Evolutionary conservation across 805 yeast genomes (phyloP), one percentile per base, ranked within the genome.

Genomic region (Candida krabiensis): DNA sequence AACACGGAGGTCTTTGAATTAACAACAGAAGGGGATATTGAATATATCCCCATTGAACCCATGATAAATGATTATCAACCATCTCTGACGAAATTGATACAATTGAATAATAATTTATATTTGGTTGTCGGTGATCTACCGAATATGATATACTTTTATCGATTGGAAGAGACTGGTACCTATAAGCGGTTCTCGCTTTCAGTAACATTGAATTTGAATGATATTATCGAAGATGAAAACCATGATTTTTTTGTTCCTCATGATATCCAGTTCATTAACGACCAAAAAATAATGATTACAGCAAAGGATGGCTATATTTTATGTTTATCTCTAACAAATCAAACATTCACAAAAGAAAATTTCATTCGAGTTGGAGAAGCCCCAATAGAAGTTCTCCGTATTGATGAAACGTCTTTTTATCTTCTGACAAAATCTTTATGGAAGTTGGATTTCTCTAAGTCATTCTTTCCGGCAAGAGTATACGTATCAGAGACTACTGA

Each of bases 381-480:
- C 9, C 52, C 55, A 1, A 32, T 53, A 8, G 46, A 50, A 4
- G 37, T 60, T 2, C 28, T 52, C 4, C 28, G 38, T 9, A 30
- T 32, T 9, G 19, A 21, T 6, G 28, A 29, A 2, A 13, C 21
- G 2, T 18, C 32, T 3, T 31, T 49, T 13, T 57, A 48, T 30
- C 33, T 64, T 3, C 25, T 44, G 3, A 42, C 57, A 1, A 55
- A 50, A 23, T 44, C 45, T 1, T 30, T 60, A 3, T 63, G 67
- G 65, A 53, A 46, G 23, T 25, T 63, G 3, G 55, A 56, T 36
- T 24, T 49, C 9, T 25, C 18, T 1, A 30, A 19, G 5, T 59
- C 65, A 0, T 22, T 25, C 9, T 58, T 37, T 37, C 64, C 67
- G 1, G 43, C 45, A 13, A 41, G 54, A 15, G 53, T 63, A 9